Conservation (phyloP, 1,284 basidiomycete genomes). For the Apiotrichum porosum region DNA sequence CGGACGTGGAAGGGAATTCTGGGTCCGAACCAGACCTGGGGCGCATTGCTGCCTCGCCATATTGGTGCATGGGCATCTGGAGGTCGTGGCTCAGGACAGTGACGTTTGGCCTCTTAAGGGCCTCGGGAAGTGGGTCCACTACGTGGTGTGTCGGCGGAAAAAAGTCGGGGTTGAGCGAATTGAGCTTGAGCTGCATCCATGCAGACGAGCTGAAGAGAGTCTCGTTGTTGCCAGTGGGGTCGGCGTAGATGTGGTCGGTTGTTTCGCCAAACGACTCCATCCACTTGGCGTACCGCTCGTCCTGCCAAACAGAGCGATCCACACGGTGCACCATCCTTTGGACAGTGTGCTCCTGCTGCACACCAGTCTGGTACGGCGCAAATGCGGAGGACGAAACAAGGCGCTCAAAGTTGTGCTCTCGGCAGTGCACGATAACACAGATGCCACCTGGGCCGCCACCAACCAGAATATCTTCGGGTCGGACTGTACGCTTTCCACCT, state of each 20-base stretch:
- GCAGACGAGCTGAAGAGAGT: conserved; percentile 71
- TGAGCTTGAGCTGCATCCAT: conserved; percentile 66
- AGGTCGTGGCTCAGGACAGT: conserved; percentile 48
- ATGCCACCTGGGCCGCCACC: conserved; percentile 40
- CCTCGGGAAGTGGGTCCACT: conserved; percentile 9
- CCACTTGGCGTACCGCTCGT: conserved; percentile 65
- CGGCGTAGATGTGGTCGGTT: conserved; percentile 67
- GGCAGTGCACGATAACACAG: conserved; percentile 38
- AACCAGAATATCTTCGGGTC: conserved; percentile 47
- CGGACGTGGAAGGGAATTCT: conserved; percentile 21
- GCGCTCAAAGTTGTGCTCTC: conserved; percentile 22
- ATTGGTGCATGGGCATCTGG: conserved; percentile 20
- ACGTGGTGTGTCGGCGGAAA: conserved; percentile 67
- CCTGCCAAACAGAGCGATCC: conserved; percentile 63
- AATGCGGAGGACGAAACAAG: conserved; percentile 56
- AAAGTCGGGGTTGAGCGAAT: conserved; percentile 64
- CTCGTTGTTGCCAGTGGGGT: conserved; percentile 60
- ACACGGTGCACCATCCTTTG: conserved; percentile 63
- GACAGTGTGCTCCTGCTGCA: conserved; percentile 42
- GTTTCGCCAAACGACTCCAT: conserved; percentile 60
- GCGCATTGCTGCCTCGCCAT: too few species aligned
- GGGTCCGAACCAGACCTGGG: conserved; percentile 18
- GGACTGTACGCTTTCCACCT: conserved; percentile 54
- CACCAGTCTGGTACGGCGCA: conserved; percentile 45
- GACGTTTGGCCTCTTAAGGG: conserved; percentile 54